phyloP scores from a whole-genome alignment of 805 yeast genomes.

The Schizosaccharomyces lindneri region DNA sequence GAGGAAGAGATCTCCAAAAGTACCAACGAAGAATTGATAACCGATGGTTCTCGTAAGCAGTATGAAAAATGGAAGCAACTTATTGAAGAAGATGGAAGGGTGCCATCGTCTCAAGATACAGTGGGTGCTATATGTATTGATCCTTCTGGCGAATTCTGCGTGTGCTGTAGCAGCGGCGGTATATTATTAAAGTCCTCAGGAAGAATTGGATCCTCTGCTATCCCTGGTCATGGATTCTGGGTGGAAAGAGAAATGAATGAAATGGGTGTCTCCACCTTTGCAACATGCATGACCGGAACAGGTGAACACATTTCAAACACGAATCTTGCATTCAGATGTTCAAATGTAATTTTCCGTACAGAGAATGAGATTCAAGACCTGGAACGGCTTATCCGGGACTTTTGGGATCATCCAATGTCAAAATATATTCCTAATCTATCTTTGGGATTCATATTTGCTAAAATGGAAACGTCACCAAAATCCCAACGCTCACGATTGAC shows the following conservation, averaged over 20 bases:
- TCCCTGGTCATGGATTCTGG: constrained; percentile 17
- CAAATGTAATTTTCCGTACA: not conserved
- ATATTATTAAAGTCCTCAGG: constrained; percentile 16
- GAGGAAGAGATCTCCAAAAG: not conserved
- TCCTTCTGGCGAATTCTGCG: constrained; percentile 9
- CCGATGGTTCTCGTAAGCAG: not conserved
- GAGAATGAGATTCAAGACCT: not conserved
- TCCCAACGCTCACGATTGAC: not conserved
- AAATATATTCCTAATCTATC: not conserved
- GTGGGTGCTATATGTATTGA: constrained; percentile 18
- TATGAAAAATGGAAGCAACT: not conserved
- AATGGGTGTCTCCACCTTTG: not conserved
- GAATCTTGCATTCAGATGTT: not conserved
- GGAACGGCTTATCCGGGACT: not conserved
- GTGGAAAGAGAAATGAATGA: not conserved
- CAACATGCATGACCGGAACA: not conserved
- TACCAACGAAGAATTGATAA: not conserved
- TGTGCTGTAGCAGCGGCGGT: constrained; percentile 20
- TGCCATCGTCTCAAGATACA: constrained; percentile 13
- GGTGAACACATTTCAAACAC: not conserved
- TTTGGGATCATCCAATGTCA: not conserved
- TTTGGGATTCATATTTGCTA: not conserved
- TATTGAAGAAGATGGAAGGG: not conserved
- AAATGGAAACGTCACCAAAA: not conserved
- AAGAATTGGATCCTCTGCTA: constrained; percentile 20